Conservation (phyloP, 2,329 filamentous ascomycete species). For the Gaeumannomyces tritici region DNA sequence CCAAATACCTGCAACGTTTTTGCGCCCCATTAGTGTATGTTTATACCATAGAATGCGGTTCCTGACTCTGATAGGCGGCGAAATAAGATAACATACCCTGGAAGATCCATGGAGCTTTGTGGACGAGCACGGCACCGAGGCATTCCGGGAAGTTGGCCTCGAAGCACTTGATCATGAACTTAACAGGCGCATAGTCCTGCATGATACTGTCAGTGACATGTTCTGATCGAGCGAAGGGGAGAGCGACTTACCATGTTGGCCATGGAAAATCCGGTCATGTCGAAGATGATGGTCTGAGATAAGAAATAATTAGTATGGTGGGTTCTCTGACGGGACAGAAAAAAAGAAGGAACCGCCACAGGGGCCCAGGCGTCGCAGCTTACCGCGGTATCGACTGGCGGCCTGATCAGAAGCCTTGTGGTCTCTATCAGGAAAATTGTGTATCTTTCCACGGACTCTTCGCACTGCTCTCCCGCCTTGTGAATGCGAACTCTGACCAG, state of each 20-base stretch:
- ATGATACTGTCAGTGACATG: not conserved
- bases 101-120: constrained; percentile 96
- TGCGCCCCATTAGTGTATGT: constrained; percentile 1
- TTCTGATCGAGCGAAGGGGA: not conserved
- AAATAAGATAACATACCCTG: constrained; percentile 51
- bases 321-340: not conserved
- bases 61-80: too few species aligned
- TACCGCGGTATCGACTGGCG: constrained; percentile 85
- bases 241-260: constrained; percentile 72
- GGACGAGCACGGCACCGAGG: constrained; percentile 79
- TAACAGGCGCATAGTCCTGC: constrained; percentile 86
- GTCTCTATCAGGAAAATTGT: constrained; percentile 95
- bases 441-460: constrained; percentile 74
- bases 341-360: not conserved
- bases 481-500: constrained; percentile 78
- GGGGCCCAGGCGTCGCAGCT: constrained; percentile 25
- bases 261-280: constrained; percentile 89
- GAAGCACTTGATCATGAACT: constrained; percentile 99
- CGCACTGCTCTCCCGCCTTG: constrained; percentile 69
- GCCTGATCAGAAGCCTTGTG: constrained; percentile 69
- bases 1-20: constrained; percentile 62
- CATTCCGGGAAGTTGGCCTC: constrained; percentile 97
- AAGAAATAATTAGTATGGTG: not conserved
- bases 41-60: not conserved
- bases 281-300: constrained; percentile 75